Evolutionary conservation across 164 flowering plant species (phyloP), one percentile per base, ranked within the genome.

Genomic region (Nymphaea colorata): DNA sequence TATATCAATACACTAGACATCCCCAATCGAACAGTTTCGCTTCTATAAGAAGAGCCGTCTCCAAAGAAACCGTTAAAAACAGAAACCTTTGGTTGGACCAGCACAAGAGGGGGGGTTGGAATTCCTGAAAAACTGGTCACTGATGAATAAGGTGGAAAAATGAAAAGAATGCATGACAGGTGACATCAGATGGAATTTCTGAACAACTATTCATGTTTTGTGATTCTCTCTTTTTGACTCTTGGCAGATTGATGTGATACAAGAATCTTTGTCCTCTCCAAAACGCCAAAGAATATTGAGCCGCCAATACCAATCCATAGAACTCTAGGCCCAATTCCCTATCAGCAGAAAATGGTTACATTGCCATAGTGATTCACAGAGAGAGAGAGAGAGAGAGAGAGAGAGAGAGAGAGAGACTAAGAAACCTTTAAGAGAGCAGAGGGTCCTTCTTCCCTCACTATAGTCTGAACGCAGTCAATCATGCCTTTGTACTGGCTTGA

Each of bases 281-380:
- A 83, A 64, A 86, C 96, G 47, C 90, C 87, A 73, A 93, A 93
- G 77, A 93, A 93, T 62, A 93, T 93, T 3, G 96, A 85, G 59
- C 97, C 98, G 16, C 98, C 98, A 67, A 93, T 77, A 14, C 98
- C 96, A 59, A 93, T 85, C 97, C 98, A 93, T 59, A 89, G 42
- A 5, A 90, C 96, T 71, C 98, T 82, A 16, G 98, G 94, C 57
- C 89, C 91, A 44, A 88, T 83, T 2, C 98, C 98, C 95, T 89
- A 79, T 12, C 55, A 67, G 45, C n/a, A 43, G 17, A 25, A 64
- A 55, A 55, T 16, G 59, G 16, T 16, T 61, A 17, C 6, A 61
- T 61, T 61, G 25, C n/a, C 2, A 6, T n/a, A 61, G 41, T 36
- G 16, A 61, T 61, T 61, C 8, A 47, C 11, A 6, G 11, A 6